These are phyloP conservation scores for Phytophthora hibernalis DNA, from an alignment of 352 stramenopile genomes.

Conservation along the genomic window DNA sequence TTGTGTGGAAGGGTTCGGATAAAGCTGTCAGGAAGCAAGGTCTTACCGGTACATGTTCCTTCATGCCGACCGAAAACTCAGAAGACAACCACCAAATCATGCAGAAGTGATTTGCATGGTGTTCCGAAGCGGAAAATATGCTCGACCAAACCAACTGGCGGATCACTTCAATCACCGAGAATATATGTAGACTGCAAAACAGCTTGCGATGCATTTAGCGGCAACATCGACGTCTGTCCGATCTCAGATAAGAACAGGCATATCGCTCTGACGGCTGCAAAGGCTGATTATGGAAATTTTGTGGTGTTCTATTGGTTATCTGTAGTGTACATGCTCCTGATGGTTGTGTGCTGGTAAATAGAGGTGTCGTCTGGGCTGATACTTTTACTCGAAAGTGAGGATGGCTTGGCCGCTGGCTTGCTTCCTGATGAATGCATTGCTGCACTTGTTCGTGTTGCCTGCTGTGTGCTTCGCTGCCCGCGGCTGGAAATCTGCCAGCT, in stretches of 20 bases:
- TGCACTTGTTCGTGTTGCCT: not conserved
- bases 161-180: too few species aligned
- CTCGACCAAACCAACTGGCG: too few species aligned
- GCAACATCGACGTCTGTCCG: constrained; percentile 1
- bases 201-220: too few species aligned
- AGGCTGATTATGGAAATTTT: too few species aligned
- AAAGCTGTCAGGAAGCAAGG: too few species aligned
- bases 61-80: too few species aligned
- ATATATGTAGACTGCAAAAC: too few species aligned
- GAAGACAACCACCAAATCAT: too few species aligned
- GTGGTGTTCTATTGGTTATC: constrained; percentile 14
- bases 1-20: too few species aligned
- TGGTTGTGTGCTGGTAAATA: constrained; percentile 1
- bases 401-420: constrained; percentile 21
- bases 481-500: constrained; percentile 41
- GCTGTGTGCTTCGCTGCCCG: constrained; percentile 19
- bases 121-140: not conserved
- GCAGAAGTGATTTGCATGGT: constrained; percentile 21
- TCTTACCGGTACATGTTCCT: too few species aligned
- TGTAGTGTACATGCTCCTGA: constrained; percentile 15
- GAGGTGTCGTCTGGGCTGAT: not conserved
- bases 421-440: constrained; percentile 35
- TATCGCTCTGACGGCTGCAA: not conserved
- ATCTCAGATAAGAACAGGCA: constrained; percentile 13
- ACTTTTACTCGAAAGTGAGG: constrained; percentile 32